These are phyloP conservation scores for Metroxylon sagu DNA, from an alignment of 176 grass and related monocot genomes.

Conservation along the genomic window DNA sequence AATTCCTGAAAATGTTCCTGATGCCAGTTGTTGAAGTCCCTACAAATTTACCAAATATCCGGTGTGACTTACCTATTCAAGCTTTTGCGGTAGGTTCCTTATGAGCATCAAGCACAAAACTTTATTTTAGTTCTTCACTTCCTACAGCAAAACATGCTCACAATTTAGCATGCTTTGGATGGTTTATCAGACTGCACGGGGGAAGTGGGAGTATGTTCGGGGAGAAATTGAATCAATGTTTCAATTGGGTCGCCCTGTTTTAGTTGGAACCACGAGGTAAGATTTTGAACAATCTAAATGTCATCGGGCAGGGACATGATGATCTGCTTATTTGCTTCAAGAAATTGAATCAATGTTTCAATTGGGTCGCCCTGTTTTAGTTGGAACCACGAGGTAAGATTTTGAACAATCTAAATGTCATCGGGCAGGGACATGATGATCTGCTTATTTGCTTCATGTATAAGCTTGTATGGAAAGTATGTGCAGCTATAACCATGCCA, in stretches of 20 bases:
- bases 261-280: conserved; percentile 96
- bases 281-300: background rate
- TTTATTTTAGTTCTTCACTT: too few species aligned
- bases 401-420: background rate
- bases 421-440: background rate
- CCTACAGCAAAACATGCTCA: too few species aligned
- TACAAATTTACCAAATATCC: conserved; percentile 90
- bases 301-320: background rate
- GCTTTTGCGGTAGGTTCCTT: conserved; percentile 74
- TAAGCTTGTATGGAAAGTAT: too few species aligned
- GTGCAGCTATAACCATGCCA: too few species aligned
- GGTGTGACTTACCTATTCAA: conserved; percentile 81
- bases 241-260: conserved; percentile 76
- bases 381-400: conserved; percentile 86
- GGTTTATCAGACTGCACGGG: conserved; percentile 64
- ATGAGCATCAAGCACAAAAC: background rate
- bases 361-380: conserved; percentile 84
- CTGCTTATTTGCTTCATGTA: background rate
- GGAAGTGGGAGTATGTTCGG: conserved; percentile 86
- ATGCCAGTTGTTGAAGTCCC: conserved; percentile 95
- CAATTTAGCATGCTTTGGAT: conserved; percentile 13
- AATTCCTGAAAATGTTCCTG: conserved; percentile 97
- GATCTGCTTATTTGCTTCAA: background rate
- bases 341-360: conserved; percentile 87
- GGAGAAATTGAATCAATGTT: conserved; percentile 86